These are phyloP conservation scores for Aphanomyces euteiches DNA, from an alignment of 352 stramenopile genomes.

Conservation along the genomic window DNA sequence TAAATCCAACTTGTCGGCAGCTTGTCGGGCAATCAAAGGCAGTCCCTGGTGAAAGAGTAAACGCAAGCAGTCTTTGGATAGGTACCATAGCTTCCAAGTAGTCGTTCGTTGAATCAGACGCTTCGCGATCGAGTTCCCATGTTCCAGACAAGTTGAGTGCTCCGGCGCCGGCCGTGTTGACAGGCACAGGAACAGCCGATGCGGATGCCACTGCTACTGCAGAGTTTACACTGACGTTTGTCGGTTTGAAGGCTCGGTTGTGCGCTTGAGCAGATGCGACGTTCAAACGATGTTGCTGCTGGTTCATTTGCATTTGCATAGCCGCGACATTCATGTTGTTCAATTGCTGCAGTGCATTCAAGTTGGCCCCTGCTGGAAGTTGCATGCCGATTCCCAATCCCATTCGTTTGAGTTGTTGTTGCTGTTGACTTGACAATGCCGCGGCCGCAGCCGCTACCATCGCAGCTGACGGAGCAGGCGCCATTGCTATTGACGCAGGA, in stretches of 20 bases:
- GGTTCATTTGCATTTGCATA: conserved; percentile 32
- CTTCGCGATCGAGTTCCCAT: conserved; percentile 80
- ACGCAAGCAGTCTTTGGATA: neutral
- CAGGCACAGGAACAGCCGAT: conserved; percentile 25
- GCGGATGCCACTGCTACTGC: conserved; percentile 25
- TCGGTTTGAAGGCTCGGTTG: conserved; percentile 26
- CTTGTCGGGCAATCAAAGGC: conserved; percentile 80
- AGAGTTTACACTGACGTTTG: conserved; percentile 30
- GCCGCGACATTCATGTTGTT: conserved; percentile 32
- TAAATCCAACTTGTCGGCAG: conserved; percentile 82
- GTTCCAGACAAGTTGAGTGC: conserved; percentile 77
- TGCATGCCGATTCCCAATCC: conserved; percentile 29
- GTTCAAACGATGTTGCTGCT: conserved; percentile 28
- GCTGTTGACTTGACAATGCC: conserved; percentile 25
- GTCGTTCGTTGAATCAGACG: conserved; percentile 88
- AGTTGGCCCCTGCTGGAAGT: conserved; percentile 12
- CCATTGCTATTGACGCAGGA: conserved; percentile 24
- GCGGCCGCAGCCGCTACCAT: conserved; percentile 28
- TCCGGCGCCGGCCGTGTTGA: conserved; percentile 43
- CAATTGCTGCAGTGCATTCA: conserved; percentile 27
- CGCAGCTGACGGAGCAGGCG: conserved; percentile 25
- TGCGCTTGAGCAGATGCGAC: conserved; percentile 28
- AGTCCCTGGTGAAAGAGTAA: conserved; percentile 41
- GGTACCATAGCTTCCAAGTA: conserved; percentile 82
- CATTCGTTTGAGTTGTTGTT: conserved; percentile 30